Conservation (phyloP, 148 eudicot genomes). For the Rhododendron simsii region DNA sequence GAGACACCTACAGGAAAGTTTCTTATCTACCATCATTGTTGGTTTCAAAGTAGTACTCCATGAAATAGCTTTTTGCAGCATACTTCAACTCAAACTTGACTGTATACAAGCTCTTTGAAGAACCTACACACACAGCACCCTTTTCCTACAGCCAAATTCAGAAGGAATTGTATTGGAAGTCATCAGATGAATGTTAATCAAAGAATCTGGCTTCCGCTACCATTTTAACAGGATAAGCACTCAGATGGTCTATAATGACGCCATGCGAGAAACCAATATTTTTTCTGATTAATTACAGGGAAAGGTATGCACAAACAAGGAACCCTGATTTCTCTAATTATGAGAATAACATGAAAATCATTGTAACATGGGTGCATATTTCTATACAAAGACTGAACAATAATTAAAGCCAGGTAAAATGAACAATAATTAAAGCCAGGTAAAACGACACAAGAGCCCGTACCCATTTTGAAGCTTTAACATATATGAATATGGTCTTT, state of each 20-base stretch:
- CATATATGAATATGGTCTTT: not conserved
- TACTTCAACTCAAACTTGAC: conserved; percentile 71
- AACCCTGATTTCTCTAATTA: not conserved
- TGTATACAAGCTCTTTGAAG: conserved; percentile 50
- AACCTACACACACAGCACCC: conserved; percentile 52
- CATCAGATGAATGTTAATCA: not conserved
- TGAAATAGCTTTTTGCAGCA: conserved; percentile 62
- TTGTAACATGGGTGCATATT: not conserved
- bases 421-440: not conserved
- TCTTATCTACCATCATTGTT: conserved; percentile 36
- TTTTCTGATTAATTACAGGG: not conserved
- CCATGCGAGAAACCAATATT: not conserved
- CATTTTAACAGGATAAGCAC: not conserved
- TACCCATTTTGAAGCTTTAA: not conserved
- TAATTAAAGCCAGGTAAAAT: not conserved
- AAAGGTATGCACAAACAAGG: not conserved
- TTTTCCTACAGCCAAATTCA: conserved; percentile 48
- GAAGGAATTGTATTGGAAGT: not conserved
- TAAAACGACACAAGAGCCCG: not conserved
- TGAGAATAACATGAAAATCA: not conserved
- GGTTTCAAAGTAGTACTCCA: conserved; percentile 80
- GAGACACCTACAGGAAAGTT: conserved; percentile 3
- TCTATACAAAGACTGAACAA: not conserved
- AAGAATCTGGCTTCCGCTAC: not conserved
- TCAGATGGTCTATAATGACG: not conserved